Conservation (phyloP, 345 rosid genomes). For the Salix caprea region DNA sequence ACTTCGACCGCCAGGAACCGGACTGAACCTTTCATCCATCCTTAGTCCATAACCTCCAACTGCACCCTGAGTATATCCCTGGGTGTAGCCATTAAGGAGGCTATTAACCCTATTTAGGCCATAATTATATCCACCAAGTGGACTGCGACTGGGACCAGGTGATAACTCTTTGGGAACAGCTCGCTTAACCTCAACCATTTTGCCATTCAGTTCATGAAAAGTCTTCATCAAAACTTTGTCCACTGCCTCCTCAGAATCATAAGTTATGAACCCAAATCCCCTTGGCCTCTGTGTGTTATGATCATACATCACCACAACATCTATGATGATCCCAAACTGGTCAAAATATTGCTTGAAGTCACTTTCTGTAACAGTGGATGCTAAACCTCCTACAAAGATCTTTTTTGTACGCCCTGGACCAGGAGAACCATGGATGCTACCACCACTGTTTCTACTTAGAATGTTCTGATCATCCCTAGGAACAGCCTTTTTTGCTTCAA, state of each 20-base stretch:
- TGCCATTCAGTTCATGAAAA: constrained; percentile 73
- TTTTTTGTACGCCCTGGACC: constrained; percentile 65
- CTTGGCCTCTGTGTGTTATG: constrained; percentile 80
- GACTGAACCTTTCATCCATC: constrained; percentile 63
- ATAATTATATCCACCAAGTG: constrained; percentile 64
- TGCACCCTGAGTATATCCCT: constrained; percentile 52
- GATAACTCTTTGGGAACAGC: constrained; percentile 81
- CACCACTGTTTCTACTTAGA: constrained; percentile 39
- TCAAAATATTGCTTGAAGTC: constrained; percentile 75
- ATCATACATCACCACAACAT: constrained; percentile 82
- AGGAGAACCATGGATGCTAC: constrained; percentile 63
- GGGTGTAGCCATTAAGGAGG: constrained; percentile 60
- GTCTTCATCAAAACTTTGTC: constrained; percentile 60
- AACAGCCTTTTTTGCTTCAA: constrained; percentile 79
- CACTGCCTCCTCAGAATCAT: constrained; percentile 72
- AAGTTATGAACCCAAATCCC: constrained; percentile 76
- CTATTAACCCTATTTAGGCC: constrained; percentile 54
- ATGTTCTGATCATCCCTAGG: constrained; percentile 76
- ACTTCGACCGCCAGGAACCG: constrained; percentile 52
- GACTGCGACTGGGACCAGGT: constrained; percentile 67
- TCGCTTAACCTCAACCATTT: constrained; percentile 76
- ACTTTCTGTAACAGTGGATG: constrained; percentile 71
- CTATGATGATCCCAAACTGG: constrained; percentile 69
- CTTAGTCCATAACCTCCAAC: constrained; percentile 64
- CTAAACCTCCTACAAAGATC: constrained; percentile 80